Evolutionary conservation across 164 flowering plant genomes (phyloP).

Genomic region (Piper longum): DNA sequence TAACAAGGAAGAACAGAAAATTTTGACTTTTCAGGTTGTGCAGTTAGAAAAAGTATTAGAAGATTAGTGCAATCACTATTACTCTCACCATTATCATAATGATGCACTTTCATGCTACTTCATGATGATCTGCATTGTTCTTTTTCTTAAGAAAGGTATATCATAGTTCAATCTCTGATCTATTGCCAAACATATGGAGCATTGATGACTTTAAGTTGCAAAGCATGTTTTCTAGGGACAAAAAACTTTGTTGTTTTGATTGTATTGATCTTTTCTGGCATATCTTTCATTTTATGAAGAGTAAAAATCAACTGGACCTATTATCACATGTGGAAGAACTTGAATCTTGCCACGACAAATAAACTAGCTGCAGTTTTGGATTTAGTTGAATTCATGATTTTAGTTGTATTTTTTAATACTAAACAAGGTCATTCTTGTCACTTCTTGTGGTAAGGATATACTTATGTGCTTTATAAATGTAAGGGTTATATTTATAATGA

Average conservation of each 20-base stretch:
- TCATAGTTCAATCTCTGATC: neutral
- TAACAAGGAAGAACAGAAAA: constrained; percentile 64
- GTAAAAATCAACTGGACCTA: neutral
- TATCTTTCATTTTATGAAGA: neutral
- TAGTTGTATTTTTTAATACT: neutral
- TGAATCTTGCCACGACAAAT: neutral
- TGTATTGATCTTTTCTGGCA: neutral
- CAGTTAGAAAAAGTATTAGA: neutral
- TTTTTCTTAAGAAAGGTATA: neutral
- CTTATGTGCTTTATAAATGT: neutral
- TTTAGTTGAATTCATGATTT: neutral
- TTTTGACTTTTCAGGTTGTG: constrained; percentile 83
- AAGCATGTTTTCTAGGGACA: neutral
- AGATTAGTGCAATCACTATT: neutral
- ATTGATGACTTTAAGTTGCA: neutral
- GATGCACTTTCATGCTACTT: neutral
- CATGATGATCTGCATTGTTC: neutral
- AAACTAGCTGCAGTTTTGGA: neutral
- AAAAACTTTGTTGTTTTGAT: neutral
- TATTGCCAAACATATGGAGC: neutral
- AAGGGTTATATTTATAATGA: neutral
- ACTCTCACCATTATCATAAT: neutral
- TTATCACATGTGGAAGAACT: neutral
- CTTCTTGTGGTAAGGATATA: neutral
- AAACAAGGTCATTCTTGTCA: neutral